Evolutionary conservation across 345 rosid species (phyloP).

Genomic region (Eucalyptus marginata): DNA sequence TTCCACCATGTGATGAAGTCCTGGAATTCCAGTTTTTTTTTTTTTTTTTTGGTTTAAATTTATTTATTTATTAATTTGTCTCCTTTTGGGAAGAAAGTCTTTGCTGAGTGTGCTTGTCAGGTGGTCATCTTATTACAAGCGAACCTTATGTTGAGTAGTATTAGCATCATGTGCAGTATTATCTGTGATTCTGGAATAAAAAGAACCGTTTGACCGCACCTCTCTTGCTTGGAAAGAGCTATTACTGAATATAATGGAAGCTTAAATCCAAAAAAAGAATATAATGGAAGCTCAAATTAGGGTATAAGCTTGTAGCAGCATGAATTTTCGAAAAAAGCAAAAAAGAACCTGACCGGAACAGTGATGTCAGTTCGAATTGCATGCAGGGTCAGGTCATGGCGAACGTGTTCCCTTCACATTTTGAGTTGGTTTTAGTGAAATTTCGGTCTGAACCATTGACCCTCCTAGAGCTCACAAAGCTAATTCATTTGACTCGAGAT

Average conservation of each 20-base stretch:
- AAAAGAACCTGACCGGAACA: neutral
- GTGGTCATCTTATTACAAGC: neutral
- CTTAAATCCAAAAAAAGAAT: no score
- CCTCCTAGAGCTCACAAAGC: neutral
- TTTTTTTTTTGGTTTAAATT: no score
- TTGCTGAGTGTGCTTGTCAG: neutral
- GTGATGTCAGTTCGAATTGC: neutral
- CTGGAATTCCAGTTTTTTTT: neutral
- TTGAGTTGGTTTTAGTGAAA: neutral
- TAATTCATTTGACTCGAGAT: no score
- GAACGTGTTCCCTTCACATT: neutral
- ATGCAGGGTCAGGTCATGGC: neutral
- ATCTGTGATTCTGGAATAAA: neutral
- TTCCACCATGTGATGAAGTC: neutral
- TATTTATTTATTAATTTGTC: neutral
- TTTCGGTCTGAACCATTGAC: neutral
- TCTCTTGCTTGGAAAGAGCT: neutral
- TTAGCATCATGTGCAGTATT: neutral
- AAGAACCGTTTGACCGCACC: neutral
- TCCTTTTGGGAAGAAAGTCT: neutral
- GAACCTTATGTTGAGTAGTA: neutral
- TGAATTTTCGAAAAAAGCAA: no score
- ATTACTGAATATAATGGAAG: no score
- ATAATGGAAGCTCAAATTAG: neutral
- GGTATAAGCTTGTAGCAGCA: neutral